phyloP scores from a whole-genome alignment of 768 basidiomycete species.

The Psilocybe sp. region DNA sequence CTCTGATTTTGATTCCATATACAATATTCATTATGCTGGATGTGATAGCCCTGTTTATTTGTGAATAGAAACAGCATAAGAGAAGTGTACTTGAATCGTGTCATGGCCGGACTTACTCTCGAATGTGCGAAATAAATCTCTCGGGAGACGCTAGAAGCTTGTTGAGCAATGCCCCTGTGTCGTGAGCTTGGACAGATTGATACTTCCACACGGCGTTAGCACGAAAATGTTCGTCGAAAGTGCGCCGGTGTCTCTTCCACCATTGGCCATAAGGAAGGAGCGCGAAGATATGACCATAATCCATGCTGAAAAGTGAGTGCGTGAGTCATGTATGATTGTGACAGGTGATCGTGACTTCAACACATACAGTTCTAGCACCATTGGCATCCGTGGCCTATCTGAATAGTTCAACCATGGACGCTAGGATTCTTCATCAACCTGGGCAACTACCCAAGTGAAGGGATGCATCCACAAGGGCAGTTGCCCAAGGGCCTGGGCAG shows the following conservation, averaged over 20 bases:
- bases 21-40: conserved; percentile 26
- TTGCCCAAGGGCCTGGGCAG: too few relatives aligned
- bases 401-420: too few relatives aligned
- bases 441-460: too few relatives aligned
- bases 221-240: conserved; percentile 50
- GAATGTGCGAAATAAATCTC: conserved; percentile 15
- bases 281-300: conserved; percentile 38
- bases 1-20: too few relatives aligned
- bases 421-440: too few relatives aligned
- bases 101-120: conserved; percentile 12
- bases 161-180: conserved; percentile 42
- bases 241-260: conserved; percentile 46
- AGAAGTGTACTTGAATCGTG: background rate
- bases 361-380: conserved; percentile 49
- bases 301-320: conserved; percentile 10
- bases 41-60: conserved; percentile 34
- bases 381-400: conserved; percentile 40
- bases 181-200: conserved; percentile 42
- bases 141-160: conserved; percentile 11
- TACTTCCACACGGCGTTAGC: conserved; percentile 36
- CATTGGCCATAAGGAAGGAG: conserved; percentile 38
- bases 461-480: too few relatives aligned
- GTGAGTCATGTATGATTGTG: background rate
- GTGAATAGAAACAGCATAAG: conserved; percentile 6
- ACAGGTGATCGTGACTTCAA: background rate